These are phyloP conservation scores for Leccinum solheimii DNA, from an alignment of 1,284 basidiomycete genomes.

Conservation along the genomic window DNA sequence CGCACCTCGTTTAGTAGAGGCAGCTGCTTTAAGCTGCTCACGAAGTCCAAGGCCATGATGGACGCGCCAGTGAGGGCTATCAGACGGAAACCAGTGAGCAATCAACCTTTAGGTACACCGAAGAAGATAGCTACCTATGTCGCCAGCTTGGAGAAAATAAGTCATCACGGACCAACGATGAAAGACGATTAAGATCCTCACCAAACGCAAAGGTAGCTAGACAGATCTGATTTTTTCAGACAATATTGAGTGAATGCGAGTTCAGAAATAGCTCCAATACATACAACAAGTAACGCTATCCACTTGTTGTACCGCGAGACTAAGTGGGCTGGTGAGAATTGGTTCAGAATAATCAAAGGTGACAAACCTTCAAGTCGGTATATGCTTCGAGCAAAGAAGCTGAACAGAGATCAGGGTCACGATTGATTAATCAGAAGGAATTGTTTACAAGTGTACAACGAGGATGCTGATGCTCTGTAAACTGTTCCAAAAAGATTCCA, in stretches of 20 bases:
- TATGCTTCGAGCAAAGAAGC: conserved; percentile 19
- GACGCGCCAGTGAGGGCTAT: conserved; percentile 9
- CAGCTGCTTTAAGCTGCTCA: background rate
- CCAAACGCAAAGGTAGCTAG: conserved; percentile 14
- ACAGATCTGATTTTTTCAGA: background rate
- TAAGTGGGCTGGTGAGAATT: background rate
- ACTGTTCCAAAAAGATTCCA: background rate
- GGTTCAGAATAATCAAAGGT: background rate
- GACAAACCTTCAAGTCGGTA: conserved; percentile 10
- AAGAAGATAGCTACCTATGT: conserved; percentile 10
- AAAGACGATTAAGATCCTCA: conserved; percentile 2
- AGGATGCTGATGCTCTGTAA: conserved; percentile 14
- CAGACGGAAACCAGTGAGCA: background rate
- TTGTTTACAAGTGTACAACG: conserved; percentile 19
- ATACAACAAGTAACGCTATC: conserved; percentile 13
- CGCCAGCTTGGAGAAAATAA: conserved; percentile 4
- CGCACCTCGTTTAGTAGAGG: conserved; percentile 11
- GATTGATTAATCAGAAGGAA: background rate
- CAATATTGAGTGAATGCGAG: background rate
- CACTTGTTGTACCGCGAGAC: conserved; percentile 17
- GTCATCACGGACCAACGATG: background rate
- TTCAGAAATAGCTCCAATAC: background rate
- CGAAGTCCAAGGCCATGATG: conserved; percentile 2
- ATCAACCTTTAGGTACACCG: too few relatives aligned
- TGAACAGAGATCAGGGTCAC: conserved; percentile 6